Conservation (phyloP, 1,284 basidiomycete genomes). For the Somion occarium region DNA sequence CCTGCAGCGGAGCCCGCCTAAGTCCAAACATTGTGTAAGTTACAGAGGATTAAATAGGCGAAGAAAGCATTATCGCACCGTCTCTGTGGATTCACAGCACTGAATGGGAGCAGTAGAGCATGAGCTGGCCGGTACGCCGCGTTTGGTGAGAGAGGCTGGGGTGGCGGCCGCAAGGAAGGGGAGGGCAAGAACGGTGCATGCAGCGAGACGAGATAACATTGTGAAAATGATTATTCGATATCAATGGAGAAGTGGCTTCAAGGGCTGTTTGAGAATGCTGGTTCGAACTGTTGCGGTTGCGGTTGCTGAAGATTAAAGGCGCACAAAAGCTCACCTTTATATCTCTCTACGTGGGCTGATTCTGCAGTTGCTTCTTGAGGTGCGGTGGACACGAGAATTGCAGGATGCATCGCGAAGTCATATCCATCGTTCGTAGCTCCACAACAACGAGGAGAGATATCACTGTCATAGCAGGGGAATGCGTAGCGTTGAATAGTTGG, state of each 20-base stretch:
- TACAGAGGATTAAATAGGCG: not conserved
- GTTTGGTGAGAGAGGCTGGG: not conserved
- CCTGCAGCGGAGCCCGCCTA: not conserved
- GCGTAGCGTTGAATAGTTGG: not conserved
- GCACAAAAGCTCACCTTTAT: no score
- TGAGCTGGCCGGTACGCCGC: not conserved
- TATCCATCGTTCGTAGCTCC: not conserved
- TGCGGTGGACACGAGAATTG: no score
- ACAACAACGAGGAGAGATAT: not conserved
- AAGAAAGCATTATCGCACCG: not conserved
- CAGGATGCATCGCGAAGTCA: not conserved
- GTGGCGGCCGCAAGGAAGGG: slow-evolving; percentile 4
- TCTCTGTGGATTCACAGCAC: slow-evolving; percentile 9
- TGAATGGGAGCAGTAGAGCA: slow-evolving; percentile 12
- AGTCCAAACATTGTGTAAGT: not conserved
- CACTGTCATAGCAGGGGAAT: not conserved
- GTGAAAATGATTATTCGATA: not conserved
- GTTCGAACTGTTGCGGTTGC: not conserved
- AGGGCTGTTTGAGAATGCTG: not conserved
- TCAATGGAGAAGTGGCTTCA: no score
- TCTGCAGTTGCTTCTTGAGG: no score
- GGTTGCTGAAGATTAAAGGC: not conserved
- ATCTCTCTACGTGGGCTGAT: no score
- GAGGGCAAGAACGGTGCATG: not conserved
- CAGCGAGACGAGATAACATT: not conserved